These are phyloP conservation scores for Ganoderma sp. DNA, from an alignment of 1,284 basidiomycete genomes.

Conservation along the genomic window DNA sequence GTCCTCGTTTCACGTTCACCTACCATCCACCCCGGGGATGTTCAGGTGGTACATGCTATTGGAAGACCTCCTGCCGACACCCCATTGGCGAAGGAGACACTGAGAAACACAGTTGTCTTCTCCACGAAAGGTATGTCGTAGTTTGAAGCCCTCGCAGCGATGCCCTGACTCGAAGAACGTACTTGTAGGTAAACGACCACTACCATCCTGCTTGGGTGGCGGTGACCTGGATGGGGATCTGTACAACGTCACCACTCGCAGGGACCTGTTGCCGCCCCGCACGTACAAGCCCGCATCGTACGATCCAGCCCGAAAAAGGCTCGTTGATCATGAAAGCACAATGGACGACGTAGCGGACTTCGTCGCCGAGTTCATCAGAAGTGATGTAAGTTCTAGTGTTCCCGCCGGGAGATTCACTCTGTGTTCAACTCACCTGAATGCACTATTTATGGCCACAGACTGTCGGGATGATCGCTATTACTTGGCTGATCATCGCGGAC, in stretches of 20 bases:
- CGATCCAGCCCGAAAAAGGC: constrained; percentile 51
- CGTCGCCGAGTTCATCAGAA: constrained; percentile 73
- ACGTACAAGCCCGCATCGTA: constrained; percentile 58
- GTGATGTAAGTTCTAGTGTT: constrained; percentile 54
- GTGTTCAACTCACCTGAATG: not conserved
- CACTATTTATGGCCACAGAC: constrained; percentile 44
- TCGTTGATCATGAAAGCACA: constrained; percentile 59
- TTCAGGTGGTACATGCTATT: constrained; percentile 64
- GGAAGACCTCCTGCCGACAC: constrained; percentile 58
- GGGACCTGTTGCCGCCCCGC: constrained; percentile 28
- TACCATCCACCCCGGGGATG: constrained; percentile 72
- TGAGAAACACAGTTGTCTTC: constrained; percentile 66
- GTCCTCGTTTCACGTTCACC: constrained; percentile 69
- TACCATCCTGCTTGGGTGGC: constrained; percentile 69
- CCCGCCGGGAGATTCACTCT: too few relatives aligned
- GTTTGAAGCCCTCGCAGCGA: not conserved
- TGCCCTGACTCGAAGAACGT: not conserved
- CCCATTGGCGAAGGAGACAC: constrained; percentile 55
- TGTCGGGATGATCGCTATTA: constrained; percentile 63
- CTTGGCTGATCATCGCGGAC: constrained; percentile 74
- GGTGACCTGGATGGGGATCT: constrained; percentile 70
- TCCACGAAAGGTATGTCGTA: constrained; percentile 53
- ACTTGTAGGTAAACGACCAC: constrained; percentile 56
- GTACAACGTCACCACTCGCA: constrained; percentile 55
- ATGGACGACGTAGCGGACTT: constrained; percentile 78